Evolutionary conservation across 106 monocot species (phyloP), one percentile per base, ranked within the genome.

Genomic region (Dendrobium nobile): DNA sequence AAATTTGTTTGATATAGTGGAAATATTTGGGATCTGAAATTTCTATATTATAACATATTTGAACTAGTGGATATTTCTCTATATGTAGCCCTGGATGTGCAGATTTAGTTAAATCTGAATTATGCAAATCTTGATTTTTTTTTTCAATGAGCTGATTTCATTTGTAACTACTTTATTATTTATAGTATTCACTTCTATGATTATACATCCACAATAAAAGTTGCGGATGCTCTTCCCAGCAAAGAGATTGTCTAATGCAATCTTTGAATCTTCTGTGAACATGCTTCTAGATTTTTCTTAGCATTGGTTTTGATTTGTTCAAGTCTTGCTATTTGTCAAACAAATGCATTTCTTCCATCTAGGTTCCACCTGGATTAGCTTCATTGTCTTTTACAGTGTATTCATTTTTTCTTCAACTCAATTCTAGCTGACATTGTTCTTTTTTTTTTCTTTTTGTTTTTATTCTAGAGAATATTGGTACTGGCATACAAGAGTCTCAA

Each of bases 401-500:
- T 40, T 73, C n/a, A 44, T 27, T 9, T 43, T 28, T 7, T 65
- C 45, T 75, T 43, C 0, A 9, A n/a, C 13, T 80, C 17, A 68
- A 41, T 79, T 54, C 2, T 77, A 7, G 27, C 18, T 73, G 41
- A 40, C 9, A 58, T 41, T 24, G 58, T 27, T 81, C 55, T 1
- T 0, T 59, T 37, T 37, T 37, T 37, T 37, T 1, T 31, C 1
- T 31, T 31, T 31, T 31, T 31, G 0, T 31, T 27, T 41, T 45
- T 58, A 7, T 67, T 84, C 54, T 61, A 80, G 84, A 67, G 27
- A 75, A 75, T 31, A 48, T 72, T 58, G 76, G 47, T 45, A 18
- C 22, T 4, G 41, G 26, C 17, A 76, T n/a, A 13, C 72, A 16
- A 58, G 78, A 79, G 41, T 45, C 17, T 54, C 31, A 76, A 65